Evolutionary conservation across 2,329 filamentous ascomycete species (phyloP).

Genomic region (Aspergillus tanneri): DNA sequence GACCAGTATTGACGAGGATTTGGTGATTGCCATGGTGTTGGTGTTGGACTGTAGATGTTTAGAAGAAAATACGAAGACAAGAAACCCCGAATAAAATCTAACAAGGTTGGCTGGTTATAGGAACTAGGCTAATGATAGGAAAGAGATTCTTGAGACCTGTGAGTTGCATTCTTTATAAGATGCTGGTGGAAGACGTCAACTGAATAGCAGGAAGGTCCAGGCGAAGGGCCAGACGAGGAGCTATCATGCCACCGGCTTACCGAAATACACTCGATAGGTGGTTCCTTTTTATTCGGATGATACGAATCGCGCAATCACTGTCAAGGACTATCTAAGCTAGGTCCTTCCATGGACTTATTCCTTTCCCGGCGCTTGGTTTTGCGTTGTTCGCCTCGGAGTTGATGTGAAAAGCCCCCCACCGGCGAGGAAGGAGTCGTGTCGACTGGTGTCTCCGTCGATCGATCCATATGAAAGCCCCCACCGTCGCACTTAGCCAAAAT

Average conservation of each 20-base stretch:
- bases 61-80: not conserved
- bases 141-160: not conserved
- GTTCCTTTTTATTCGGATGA: too few relatives aligned
- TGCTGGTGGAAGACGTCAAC: not conserved
- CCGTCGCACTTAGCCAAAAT: not conserved
- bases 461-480: not conserved
- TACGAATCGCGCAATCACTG: too few relatives aligned
- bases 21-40: constrained; percentile 15
- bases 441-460: too few relatives aligned
- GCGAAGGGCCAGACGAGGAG: not conserved
- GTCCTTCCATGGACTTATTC: too few relatives aligned
- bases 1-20: constrained; percentile 38
- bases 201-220: constrained; percentile 11
- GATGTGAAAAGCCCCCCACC: too few relatives aligned
- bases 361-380: too few relatives aligned
- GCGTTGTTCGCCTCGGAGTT: too few relatives aligned
- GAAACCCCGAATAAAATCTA: not conserved
- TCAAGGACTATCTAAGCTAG: too few relatives aligned
- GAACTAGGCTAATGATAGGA: not conserved
- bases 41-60: not conserved
- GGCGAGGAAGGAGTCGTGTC: too few relatives aligned
- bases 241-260: not conserved
- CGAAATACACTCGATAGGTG: not conserved
- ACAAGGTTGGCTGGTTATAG: not conserved
- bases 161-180: constrained; percentile 1